These are phyloP conservation scores for Mrakia frigida DNA, from an alignment of 768 basidiomycete species.

Conservation along the genomic window DNA sequence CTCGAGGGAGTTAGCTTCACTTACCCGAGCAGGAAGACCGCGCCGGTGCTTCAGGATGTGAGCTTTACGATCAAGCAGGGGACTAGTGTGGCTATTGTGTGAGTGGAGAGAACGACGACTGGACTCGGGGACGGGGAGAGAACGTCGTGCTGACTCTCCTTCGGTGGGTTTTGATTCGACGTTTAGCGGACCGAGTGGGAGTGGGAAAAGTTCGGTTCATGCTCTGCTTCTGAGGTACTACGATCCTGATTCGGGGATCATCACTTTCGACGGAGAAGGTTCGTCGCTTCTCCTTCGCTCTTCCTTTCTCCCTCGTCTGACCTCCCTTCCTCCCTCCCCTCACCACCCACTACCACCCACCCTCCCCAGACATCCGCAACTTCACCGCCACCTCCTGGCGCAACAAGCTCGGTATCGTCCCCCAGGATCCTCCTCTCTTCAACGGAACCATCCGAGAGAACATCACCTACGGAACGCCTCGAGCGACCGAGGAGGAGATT, in stretches of 20 bases:
- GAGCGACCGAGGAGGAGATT: conserved; percentile 29
- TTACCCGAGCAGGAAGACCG: conserved; percentile 24
- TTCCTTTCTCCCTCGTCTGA: neutral
- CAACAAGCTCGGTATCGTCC: conserved; percentile 28
- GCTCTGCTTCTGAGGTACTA: conserved; percentile 31
- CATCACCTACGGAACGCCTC: conserved; percentile 33
- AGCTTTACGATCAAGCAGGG: conserved; percentile 25
- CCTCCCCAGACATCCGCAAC: conserved; percentile 20
- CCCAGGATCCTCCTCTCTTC: conserved; percentile 31
- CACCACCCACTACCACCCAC: neutral
- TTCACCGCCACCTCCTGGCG: conserved; percentile 31
- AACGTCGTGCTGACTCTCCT: neutral
- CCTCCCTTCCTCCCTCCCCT: neutral
- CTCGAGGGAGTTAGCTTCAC: conserved; percentile 27
- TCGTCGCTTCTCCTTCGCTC: neutral
- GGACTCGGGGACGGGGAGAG: neutral
- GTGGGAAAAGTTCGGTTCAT: conserved; percentile 31
- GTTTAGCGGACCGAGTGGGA: conserved; percentile 24
- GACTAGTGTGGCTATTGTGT: conserved; percentile 31
- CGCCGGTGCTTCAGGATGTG: conserved; percentile 20
- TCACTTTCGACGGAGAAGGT: conserved; percentile 29
- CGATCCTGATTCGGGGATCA: conserved; percentile 25
- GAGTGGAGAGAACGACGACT: no score
- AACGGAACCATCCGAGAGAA: conserved; percentile 38
- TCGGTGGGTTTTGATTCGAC: neutral